These are phyloP conservation scores for Mentha longifolia DNA, from an alignment of 257 asterid species.

Conservation along the genomic window DNA sequence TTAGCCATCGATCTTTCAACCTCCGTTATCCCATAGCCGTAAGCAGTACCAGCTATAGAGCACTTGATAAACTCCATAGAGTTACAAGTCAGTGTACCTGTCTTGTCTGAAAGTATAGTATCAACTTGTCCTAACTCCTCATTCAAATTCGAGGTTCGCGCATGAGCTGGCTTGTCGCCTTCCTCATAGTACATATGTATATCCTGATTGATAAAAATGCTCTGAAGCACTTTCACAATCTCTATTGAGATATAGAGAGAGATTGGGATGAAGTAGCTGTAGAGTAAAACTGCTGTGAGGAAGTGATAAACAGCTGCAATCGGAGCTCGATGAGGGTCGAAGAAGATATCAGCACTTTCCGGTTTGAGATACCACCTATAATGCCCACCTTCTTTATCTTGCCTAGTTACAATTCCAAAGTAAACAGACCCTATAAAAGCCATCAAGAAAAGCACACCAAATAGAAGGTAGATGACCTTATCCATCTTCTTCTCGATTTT, in stretches of 20 bases:
- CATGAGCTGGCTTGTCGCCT: constrained; percentile 84
- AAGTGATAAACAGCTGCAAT: constrained; percentile 76
- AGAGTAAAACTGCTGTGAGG: constrained; percentile 77
- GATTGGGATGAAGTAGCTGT: constrained; percentile 79
- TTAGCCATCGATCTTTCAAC: constrained; percentile 89
- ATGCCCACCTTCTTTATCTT: constrained; percentile 60
- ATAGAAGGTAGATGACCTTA: constrained; percentile 75
- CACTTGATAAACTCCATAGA: constrained; percentile 97
- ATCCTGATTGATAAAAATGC: constrained; percentile 80
- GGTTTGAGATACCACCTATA: constrained; percentile 81
- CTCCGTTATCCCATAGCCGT: constrained; percentile 82
- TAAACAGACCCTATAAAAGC: constrained; percentile 72
- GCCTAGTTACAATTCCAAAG: constrained; percentile 69
- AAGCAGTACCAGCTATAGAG: constrained; percentile 83
- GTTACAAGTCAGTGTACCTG: constrained; percentile 91
- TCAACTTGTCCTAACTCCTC: constrained; percentile 94
- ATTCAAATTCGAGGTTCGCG: constrained; percentile 89
- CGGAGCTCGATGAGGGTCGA: constrained; percentile 73
- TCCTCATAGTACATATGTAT: constrained; percentile 86
- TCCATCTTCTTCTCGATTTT: constrained; percentile 89
- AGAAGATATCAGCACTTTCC: constrained; percentile 53
- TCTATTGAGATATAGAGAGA: constrained; percentile 88
- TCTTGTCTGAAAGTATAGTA: constrained; percentile 90
- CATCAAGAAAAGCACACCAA: constrained; percentile 62
- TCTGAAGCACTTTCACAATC: constrained; percentile 88